phyloP scores from a whole-genome alignment of 352 stramenopile species.

The Phytophthora fragariae region DNA sequence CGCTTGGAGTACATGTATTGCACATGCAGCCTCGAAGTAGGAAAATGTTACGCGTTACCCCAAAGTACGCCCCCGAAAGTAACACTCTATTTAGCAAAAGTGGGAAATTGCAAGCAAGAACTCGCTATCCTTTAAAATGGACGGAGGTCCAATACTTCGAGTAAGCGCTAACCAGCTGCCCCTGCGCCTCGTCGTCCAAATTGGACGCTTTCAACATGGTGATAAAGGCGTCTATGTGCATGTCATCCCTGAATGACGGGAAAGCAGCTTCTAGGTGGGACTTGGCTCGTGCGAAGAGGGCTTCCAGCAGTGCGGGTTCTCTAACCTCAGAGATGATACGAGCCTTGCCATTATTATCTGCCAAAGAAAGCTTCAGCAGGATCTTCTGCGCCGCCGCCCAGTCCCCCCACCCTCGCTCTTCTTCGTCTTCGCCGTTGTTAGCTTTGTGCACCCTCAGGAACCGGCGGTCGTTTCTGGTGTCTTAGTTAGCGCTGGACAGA shows the following conservation, averaged over 20 bases:
- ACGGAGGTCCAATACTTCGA: background rate
- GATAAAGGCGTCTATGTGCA: background rate
- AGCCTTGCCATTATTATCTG: background rate
- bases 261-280: background rate
- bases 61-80: no score
- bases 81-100: no score
- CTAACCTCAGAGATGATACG: background rate
- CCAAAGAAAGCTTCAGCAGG: background rate
- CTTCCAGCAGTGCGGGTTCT: background rate
- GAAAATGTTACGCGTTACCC: no score
- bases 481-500: background rate
- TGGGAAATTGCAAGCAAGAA: no score
- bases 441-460: background rate
- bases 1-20: no score
- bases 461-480: background rate
- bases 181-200: background rate
- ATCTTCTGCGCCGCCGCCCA: background rate
- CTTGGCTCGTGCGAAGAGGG: background rate
- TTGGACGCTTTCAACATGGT: background rate
- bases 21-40: no score
- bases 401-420: background rate
- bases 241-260: background rate
- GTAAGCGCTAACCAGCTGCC: background rate
- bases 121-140: background rate
- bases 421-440: background rate